Evolutionary conservation across 805 yeast genomes (phyloP).

Genomic region (Kazachstania taianensis): DNA sequence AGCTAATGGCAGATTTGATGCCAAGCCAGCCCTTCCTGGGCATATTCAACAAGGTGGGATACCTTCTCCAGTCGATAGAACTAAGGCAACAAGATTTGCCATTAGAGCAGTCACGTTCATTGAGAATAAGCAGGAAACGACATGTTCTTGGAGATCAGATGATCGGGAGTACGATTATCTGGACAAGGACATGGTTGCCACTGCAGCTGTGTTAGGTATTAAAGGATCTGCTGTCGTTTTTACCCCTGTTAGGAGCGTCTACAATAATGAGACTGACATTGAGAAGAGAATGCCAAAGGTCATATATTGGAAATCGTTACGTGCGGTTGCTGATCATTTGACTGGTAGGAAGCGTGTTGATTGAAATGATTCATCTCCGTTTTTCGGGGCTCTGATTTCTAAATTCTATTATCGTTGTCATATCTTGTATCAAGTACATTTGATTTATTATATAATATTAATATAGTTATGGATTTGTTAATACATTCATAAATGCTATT

Average conservation of each 20-base stretch:
- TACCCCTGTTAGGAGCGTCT: constrained; percentile 62
- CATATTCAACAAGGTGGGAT: constrained; percentile 80
- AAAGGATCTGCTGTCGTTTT: constrained; percentile 66
- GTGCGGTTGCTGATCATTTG: constrained; percentile 74
- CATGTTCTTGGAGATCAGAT: constrained; percentile 21
- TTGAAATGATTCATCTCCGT: too few relatives aligned
- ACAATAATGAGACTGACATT: constrained; percentile 79
- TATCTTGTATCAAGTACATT: too few relatives aligned
- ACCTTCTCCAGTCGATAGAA: constrained; percentile 71
- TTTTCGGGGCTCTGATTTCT: too few relatives aligned
- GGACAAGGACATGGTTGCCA: constrained; percentile 31
- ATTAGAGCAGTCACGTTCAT: constrained; percentile 60
- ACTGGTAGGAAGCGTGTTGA: constrained; percentile 51
- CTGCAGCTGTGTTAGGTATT: constrained; percentile 80
- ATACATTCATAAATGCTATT: too few relatives aligned
- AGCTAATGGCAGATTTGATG: constrained; percentile 56
- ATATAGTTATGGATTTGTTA: too few relatives aligned
- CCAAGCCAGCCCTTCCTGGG: constrained; percentile 78
- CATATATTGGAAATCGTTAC: constrained; percentile 69
- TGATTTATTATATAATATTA: too few relatives aligned
- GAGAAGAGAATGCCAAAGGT: constrained; percentile 77
- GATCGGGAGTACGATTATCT: constrained; percentile 20
- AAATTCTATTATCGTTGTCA: too few relatives aligned
- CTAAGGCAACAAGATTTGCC: constrained; percentile 62
- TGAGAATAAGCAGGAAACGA: constrained; percentile 33